Evolutionary conservation across 2,329 filamentous ascomycete species (phyloP), one percentile per base, ranked within the genome.

Genomic region (Teratosphaeria nubilosa): DNA sequence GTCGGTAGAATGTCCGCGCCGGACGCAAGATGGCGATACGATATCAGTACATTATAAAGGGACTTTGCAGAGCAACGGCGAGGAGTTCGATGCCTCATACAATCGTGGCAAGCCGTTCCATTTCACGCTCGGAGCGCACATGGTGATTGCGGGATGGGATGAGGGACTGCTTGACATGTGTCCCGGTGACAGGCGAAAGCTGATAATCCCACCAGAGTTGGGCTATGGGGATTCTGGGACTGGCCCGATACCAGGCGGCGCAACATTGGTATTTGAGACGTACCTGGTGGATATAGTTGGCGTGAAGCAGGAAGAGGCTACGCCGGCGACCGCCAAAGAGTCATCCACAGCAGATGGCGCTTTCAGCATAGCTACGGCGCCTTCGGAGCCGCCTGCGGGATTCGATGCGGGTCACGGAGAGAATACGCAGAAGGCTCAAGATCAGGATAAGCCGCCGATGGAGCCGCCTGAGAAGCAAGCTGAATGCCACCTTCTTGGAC

Each of bases 61-160:
- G 32, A 76, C 75, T 1, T 68, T 83, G 16, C 65, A 72, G 56
- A 70, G 69, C 55, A 83, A 85, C 63, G 92, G 91, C 68, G 79
- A 82, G 61, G 79, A 94, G 72, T 97, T 97, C 70, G 92, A 96
- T 76, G 31, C 51, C 7, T 82, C 79, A 74, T 95, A 95, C 75
- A 85, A 91, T 65, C 84, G 91, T 51, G 84, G 85, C 37, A 72
- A 76, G 59, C 92, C 94, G 5, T 84, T 99, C 69, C 77, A 72
- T 61, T 97, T 99, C 77, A 84, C 78, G 62, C 78, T 99, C 32
- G 94, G 94, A 37, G 76, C 77, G 25, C 89, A 90, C 51, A 82
- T 87, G 72, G 94, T 97, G 55, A 99, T 99, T 72, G 86, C 88
- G 77, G 92, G 92, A 70, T 96, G 91, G 92, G 92, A 97, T 68